Base-by-base conservation (phyloP, 1,284 basidiomycete species). In the Hypsizygus ulmarius region DNA sequence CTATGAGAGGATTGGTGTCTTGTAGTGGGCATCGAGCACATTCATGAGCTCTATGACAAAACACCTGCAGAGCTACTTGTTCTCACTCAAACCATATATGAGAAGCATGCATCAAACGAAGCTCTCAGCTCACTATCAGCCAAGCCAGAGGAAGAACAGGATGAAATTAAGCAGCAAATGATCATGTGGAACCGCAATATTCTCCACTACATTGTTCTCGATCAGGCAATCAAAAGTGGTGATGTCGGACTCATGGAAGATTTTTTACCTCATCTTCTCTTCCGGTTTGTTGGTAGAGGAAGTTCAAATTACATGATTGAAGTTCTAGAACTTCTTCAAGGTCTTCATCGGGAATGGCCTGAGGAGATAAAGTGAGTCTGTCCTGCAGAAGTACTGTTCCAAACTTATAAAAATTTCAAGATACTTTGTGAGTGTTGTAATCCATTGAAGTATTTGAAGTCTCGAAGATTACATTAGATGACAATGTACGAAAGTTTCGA, bases 221-320 rank as follows among this genome's bases (percentile, higher is more conserved):
- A 58, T n/a, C 45, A 63, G 3, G 69, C 69, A 0, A 69, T 73
- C 14, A 53, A 50, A 16, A 11, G 33, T 16, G 71, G 72, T 0
- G 68, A 74, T 56, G 62, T 74, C 9, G 68, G 69, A 0, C 21
- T 55, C 0, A 68, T 73, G 59, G 64, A 72, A 46, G 61, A 58
- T 12, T 21, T 65, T 11, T 45, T 71, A 5, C 68, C 66, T 0
- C 52, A 39, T 0, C 38, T 68, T 0, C 40, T 67, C 0, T 62
- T 64, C 32, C 60, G 63, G 0, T 59, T 52, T 48, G 8, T 44
- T 14, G 69, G 67, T 1, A 65, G 66, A 0, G 51, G 58, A 0
- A 67, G 68, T 39, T 36, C 49, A 0, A 66, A 70, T 16, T 72
- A 72, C 44, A 42, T 59, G 0, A 50, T 44, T 3, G 67, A 71